Evolutionary conservation across 1,284 basidiomycete genomes (phyloP), one percentile per base, ranked within the genome.

Genomic region (Rhodotorula sp.): DNA sequence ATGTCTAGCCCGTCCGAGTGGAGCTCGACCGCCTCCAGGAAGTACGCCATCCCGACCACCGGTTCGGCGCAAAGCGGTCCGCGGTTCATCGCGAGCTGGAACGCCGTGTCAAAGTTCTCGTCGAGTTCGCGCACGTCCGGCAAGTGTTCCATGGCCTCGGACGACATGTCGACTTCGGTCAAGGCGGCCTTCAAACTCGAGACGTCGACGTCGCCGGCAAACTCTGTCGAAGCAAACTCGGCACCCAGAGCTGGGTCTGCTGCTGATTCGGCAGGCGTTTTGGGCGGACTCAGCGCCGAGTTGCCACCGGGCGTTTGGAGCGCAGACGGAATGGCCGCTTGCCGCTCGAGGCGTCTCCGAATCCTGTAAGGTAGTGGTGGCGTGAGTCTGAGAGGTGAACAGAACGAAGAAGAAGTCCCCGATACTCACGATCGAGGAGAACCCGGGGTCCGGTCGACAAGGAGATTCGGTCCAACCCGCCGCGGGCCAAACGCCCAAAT

Each of bases 11-110:
- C 87, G 21, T 78, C 78, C 34, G 80, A 75, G 58, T 81, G 74
- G 26, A 95, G 83, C 52, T 87, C 84, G 16, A 95, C 81, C 26
- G 83, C 84, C 81, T 98, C 93, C 3, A 99, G 86, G 75, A 96
- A 91, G 83, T 91, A 99, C 0, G 90, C 93, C 83, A 99, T 84
- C 0, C 96, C 97, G 73, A 96, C 90, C 23, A 98, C 88, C 1
- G 97, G 97, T 81, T 99, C 97, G 12, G 90, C 91, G 77, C 97
- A 99, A 34, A 99, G 82, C 12, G 97, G 97, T 0, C 97, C 97
- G 81, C 95, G 91, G 79, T 92, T 90, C 0, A 90, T 91, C 5
- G 95, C 94, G 58, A 98, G 86, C 82, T 97, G 95, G 83, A 99
- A 99, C 2, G 95, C 97, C 4, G 90, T 90, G 80, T 98, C 95